Conservation (phyloP, 495 filamentous ascomycete genomes). For the Neurospora sp. region DNA sequence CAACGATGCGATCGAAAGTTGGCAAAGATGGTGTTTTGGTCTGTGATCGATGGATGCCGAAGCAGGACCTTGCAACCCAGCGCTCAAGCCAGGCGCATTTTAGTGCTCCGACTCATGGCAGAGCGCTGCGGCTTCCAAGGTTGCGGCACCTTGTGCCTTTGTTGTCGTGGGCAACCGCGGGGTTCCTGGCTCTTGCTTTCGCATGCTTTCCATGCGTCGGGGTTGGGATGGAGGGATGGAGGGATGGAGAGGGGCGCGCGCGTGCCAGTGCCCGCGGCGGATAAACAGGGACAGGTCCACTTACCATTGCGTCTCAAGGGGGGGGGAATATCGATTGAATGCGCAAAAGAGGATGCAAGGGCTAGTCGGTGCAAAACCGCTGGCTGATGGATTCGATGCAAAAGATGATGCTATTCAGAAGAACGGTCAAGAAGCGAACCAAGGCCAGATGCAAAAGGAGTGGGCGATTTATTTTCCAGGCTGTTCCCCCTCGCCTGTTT, state of each 20-base stretch:
- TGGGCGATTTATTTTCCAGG: background rate
- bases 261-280: background rate
- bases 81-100: background rate
- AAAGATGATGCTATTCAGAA: constrained; percentile 12
- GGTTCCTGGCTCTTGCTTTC: constrained; percentile 5
- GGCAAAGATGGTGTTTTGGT: background rate
- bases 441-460: constrained; percentile 11
- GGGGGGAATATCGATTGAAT: constrained; percentile 8
- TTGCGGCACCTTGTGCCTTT: constrained; percentile 3
- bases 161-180: constrained; percentile 19
- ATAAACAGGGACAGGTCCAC: constrained; percentile 6
- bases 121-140: background rate
- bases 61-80: background rate
- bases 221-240: background rate
- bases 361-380: background rate
- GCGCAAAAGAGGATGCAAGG: background rate
- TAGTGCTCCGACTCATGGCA: background rate
- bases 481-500: background rate
- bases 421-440: constrained; percentile 6
- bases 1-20: background rate
- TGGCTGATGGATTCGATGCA: background rate
- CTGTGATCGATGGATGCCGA: background rate
- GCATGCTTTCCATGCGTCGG: background rate
- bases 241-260: background rate
- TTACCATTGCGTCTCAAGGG: constrained; percentile 20